Percentiles rank a stretch among this genome's conserved stretches.
Evolutionary conservation across 345 rosid species (phyloP).

Genomic region (Sapria himalayana): DNA sequence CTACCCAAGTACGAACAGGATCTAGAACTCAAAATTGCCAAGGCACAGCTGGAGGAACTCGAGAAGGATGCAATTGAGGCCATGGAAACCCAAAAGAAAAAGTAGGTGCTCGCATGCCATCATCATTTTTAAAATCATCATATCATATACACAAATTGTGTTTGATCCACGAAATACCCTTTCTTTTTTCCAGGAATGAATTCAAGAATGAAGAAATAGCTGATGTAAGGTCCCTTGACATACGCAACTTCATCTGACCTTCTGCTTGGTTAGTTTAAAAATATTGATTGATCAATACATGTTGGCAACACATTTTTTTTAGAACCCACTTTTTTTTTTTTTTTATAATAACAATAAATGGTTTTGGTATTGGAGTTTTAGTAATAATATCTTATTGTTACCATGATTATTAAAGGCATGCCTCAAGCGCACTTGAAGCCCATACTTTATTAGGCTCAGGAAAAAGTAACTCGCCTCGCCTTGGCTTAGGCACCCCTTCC

Average conservation of each 20-base stretch:
- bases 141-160: not conserved
- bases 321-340: too few species aligned
- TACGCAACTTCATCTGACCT: slow-evolving; percentile 63
- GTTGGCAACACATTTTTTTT: too few species aligned
- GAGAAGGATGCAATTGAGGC: slow-evolving; percentile 83
- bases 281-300: too few species aligned
- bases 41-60: slow-evolving; percentile 72
- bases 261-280: too few species aligned
- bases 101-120: slow-evolving; percentile 17
- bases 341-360: too few species aligned
- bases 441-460: too few species aligned
- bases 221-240: slow-evolving; percentile 73
- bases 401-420: too few species aligned
- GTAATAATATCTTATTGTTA: too few species aligned
- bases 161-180: not conserved
- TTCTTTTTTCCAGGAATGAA: slow-evolving; percentile 49
- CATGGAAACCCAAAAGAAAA: slow-evolving; percentile 87
- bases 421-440: too few species aligned
- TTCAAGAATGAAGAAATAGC: slow-evolving; percentile 65
- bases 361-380: too few species aligned
- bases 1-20: slow-evolving; percentile 81
- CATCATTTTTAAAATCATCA: not conserved
- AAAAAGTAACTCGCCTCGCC: too few species aligned
- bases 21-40: slow-evolving; percentile 60
- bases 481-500: too few species aligned